Percentiles rank a stretch among this genome's conserved stretches.
phyloP scores from a whole-genome alignment of 352 stramenopile species.

The Phytophthora brassicae region DNA sequence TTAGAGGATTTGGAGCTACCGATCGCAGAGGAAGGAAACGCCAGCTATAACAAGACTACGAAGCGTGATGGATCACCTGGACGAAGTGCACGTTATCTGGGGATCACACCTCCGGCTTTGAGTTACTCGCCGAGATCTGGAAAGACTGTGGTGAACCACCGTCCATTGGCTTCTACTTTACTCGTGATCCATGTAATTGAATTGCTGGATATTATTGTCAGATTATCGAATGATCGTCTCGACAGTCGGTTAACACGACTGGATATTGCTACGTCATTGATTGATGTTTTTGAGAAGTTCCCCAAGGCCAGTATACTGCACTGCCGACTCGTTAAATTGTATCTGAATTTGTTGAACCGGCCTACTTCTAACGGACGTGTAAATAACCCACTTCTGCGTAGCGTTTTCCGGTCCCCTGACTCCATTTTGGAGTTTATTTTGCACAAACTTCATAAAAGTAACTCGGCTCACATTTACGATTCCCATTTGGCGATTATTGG shows the following conservation, averaged over 20 bases:
- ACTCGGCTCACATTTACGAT: slow-evolving; percentile 58
- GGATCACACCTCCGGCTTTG: slow-evolving; percentile 19
- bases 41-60: slow-evolving; percentile 18
- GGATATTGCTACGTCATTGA: slow-evolving; percentile 58
- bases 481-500: slow-evolving; percentile 73
- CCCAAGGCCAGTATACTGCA: slow-evolving; percentile 74
- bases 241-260: slow-evolving; percentile 55
- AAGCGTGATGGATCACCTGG: slow-evolving; percentile 13
- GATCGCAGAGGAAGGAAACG: slow-evolving; percentile 6
- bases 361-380: slow-evolving; percentile 59
- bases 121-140: slow-evolving; percentile 48
- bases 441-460: slow-evolving; percentile 56
- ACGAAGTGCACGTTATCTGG: slow-evolving; percentile 25
- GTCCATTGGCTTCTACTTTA: slow-evolving; percentile 59
- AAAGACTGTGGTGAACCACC: slow-evolving; percentile 62
- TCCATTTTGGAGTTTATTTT: slow-evolving; percentile 74
- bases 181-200: slow-evolving; percentile 71
- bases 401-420: slow-evolving; percentile 67
- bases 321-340: slow-evolving; percentile 68
- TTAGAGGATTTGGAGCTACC: slow-evolving; percentile 13
- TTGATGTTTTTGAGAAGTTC: slow-evolving; percentile 75
- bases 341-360: slow-evolving; percentile 68
- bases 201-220: slow-evolving; percentile 59
- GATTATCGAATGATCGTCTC: slow-evolving; percentile 62
- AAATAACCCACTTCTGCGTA: slow-evolving; percentile 76